Evolutionary conservation across 2,329 filamentous ascomycete species (phyloP), one percentile per base, ranked within the genome.

Genomic region (Phialophora verrucosa): DNA sequence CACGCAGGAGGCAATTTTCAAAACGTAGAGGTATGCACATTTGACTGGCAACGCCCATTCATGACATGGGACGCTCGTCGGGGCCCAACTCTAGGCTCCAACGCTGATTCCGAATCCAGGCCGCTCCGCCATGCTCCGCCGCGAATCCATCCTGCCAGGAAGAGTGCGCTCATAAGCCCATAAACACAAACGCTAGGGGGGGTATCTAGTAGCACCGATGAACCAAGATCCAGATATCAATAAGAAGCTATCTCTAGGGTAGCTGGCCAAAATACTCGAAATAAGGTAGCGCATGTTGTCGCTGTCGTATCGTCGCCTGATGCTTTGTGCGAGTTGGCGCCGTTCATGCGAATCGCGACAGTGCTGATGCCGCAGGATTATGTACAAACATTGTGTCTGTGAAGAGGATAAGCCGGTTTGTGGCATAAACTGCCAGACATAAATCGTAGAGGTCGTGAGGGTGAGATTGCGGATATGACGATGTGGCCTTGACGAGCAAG

Each of bases 141-240:
- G 20, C 8, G 11, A 12, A 17, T 17, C 20, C 20, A 25, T 17
- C 7, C 23, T 11, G 49, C 49, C 10, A 1, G 49, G 12, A 14
- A 12, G 4, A 51, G 20, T 25, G 49, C 49, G 27, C 10, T 51
- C 49, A 17, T 27, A 51, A 25, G 49, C 23, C 27, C 49, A 51
- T 29, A 5, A 51, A 51, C 8, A 10, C 49, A 51, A 27, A 8
- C 49, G 49, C 49, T 17, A 51, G 14, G 14, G 14, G 14, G 47
- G 49, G 49, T 51, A 51, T 51, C 49, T 51, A 23, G 49, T 51
- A 29, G 20, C 38, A 44, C 38, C 17, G 17, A 44, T 29, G 23
- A 51, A 51, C 49, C 23, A 51, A 51, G 17, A 51, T 51, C 12
- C 49, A 51, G 8, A 51, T 51, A 8, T 27, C 49, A 51, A 17